These are phyloP conservation scores for Aspergillus sp. DNA, from an alignment of 2,329 filamentous ascomycete species.

Conservation along the genomic window DNA sequence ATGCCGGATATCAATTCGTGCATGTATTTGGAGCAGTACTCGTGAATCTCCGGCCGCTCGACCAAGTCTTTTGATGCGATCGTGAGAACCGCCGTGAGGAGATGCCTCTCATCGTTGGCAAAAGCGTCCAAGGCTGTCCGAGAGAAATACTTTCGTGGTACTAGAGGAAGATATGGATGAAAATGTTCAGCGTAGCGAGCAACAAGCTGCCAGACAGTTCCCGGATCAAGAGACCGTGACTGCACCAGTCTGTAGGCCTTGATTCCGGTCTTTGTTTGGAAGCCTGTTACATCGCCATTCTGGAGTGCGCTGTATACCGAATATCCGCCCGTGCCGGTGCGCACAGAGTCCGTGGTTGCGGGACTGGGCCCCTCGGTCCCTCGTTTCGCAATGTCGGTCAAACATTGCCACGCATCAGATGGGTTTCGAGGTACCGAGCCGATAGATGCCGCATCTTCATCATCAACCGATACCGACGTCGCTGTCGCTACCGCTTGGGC, in stretches of 20 bases:
- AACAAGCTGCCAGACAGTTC: conserved; percentile 54
- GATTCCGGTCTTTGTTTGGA: conserved; percentile 34
- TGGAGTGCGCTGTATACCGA: conserved; percentile 27
- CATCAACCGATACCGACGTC: conserved; percentile 29
- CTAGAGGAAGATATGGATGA: conserved; percentile 69
- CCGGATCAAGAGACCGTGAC: conserved; percentile 46
- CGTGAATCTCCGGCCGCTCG: conserved; percentile 62
- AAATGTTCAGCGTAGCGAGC: conserved; percentile 64
- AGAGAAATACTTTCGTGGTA: conserved; percentile 60
- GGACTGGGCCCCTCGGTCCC: conserved; percentile 25
- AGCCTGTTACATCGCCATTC: conserved; percentile 26
- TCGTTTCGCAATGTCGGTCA: conserved; percentile 46
- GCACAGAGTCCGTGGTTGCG: conserved; percentile 21
- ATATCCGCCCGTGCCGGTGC: conserved; percentile 23
- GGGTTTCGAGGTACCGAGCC: conserved; percentile 46
- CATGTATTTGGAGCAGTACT: conserved; percentile 68
- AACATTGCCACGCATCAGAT: conserved; percentile 50
- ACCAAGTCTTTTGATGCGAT: conserved; percentile 71
- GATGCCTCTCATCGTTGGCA: conserved; percentile 62
- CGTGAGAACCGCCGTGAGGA: conserved; percentile 68
- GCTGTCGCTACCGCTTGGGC: conserved; percentile 13
- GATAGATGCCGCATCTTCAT: conserved; percentile 43
- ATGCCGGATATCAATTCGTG: conserved; percentile 66
- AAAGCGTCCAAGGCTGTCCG: conserved; percentile 54
- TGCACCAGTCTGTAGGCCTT: conserved; percentile 45